Conservation (phyloP, 2,329 filamentous ascomycete species). For the Whalleya microplaca region DNA sequence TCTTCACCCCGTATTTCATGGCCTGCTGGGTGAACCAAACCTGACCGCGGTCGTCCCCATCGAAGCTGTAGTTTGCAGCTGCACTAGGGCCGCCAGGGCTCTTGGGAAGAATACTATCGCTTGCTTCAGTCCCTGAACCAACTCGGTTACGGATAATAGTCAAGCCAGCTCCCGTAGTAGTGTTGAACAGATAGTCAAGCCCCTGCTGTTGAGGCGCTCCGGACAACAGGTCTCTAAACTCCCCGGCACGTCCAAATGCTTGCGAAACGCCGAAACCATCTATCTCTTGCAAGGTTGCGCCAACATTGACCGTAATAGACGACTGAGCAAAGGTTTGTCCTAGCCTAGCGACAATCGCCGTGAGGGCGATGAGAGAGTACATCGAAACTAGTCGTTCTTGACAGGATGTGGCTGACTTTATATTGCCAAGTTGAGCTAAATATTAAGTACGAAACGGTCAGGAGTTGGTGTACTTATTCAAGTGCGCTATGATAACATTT, state of each 20-base stretch:
- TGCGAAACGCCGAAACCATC: constrained; percentile 55
- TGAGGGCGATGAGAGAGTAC: constrained; percentile 11
- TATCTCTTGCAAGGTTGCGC: constrained; percentile 40
- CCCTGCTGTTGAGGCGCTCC: constrained; percentile 38
- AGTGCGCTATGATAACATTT: background rate
- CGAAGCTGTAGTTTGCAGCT: constrained; percentile 49
- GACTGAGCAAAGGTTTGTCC: constrained; percentile 25
- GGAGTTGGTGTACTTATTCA: background rate
- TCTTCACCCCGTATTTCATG: constrained; percentile 41
- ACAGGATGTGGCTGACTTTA: background rate
- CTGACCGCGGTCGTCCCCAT: constrained; percentile 52
- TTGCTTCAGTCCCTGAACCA: constrained; percentile 40
- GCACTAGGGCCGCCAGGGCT: constrained; percentile 47
- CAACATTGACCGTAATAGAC: constrained; percentile 34
- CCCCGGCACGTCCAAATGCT: constrained; percentile 49
- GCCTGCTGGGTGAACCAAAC: constrained; percentile 56
- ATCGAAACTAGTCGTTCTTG: constrained; percentile 1
- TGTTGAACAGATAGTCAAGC: constrained; percentile 51
- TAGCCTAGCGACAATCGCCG: constrained; percentile 10
- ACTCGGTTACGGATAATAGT: constrained; percentile 56
- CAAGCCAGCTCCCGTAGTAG: constrained; percentile 50
- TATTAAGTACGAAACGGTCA: background rate
- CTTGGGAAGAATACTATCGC: constrained; percentile 46
- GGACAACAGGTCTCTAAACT: constrained; percentile 42
- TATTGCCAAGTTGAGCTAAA: background rate